Evolutionary conservation across 1,139 yeast species (phyloP).

Genomic region (Taphrina wiesneri): DNA sequence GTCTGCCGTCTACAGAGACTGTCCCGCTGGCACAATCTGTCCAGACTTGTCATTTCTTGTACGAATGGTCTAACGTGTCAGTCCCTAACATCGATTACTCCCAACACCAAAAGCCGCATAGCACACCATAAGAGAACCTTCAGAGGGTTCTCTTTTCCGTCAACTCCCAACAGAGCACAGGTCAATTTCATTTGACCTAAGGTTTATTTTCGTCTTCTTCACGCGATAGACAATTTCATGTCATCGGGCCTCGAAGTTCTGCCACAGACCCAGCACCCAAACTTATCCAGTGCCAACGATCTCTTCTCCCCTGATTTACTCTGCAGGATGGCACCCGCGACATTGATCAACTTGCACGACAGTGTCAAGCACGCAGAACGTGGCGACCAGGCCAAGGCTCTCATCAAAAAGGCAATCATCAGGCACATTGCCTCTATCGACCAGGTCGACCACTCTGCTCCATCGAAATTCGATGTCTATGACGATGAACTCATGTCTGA

Average conservation of each 20-base stretch:
- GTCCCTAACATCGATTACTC: constrained; percentile 27
- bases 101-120: constrained; percentile 22
- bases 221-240: not conserved
- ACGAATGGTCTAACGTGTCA: not conserved
- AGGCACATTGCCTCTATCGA: constrained; percentile 8
- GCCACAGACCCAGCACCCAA: not conserved
- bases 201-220: not conserved
- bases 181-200: not conserved
- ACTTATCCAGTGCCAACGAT: not conserved
- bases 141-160: constrained; percentile 20
- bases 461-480: not conserved
- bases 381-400: not conserved
- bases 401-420: constrained; percentile 9
- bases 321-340: constrained; percentile 11
- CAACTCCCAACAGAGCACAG: not conserved
- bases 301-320: not conserved
- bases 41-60: not conserved
- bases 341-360: constrained; percentile 1
- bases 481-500: not conserved
- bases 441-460: not conserved
- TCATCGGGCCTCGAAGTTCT: constrained; percentile 15
- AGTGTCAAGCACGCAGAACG: not conserved
- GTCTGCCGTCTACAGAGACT: not conserved
- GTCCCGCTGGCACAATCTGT: not conserved
- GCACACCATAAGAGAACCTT: constrained; percentile 32